Base-by-base conservation (phyloP, 257 asterid genomes). In the Rauvolfia tetraphylla region DNA sequence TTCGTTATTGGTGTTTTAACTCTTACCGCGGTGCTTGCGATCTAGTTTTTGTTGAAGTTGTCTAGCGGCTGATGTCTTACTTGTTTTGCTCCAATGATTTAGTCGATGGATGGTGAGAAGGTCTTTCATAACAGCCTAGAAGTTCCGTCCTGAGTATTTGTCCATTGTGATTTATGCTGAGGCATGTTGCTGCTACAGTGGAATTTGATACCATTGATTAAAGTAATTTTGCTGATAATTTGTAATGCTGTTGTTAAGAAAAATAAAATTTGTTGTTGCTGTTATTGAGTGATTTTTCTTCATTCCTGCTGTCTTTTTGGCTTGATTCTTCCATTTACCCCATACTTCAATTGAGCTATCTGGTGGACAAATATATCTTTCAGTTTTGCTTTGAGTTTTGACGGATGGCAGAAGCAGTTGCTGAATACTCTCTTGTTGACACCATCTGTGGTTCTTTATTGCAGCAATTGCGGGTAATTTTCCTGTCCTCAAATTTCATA, bases 361-460 rank as follows among this genome's bases (percentile, higher is more conserved):
- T 27, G 42, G 54, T 49, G n/a, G 73, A 17, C 68, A 34, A 20
- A 33, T 36, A 34, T 18, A 5, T 73, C 56, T 46, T 5, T 3
- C 66, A 44, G 81, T 74, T 75, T 72, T 69, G 74, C 75, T 75
- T 76, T 27, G 36, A 79, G 81, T 53, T 61, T 68, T 71, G 76
- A 82, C 74, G 81, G 83, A 93, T 93, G 98, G 96, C 93, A 81
- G 89, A 79, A 22, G 82, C 71, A 68, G 97, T 87, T 78, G 85
- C 85, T 75, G 90, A 88, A 79, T 79, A 82, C 79, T 89, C 82
- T 83, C 83, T 83, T 79, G 68, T 33, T 56, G 91, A 91, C 77
- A 83, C 89, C 72, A 82, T 95, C 15, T 93, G 98, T 42, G 97
- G 95, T 72, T 88, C 96, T 72, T 83, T 93, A 83, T 87, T 93